Percentiles rank a stretch among this genome's conserved stretches.
Evolutionary conservation across 345 rosid species (phyloP).

Genomic region (Linum lewisii): DNA sequence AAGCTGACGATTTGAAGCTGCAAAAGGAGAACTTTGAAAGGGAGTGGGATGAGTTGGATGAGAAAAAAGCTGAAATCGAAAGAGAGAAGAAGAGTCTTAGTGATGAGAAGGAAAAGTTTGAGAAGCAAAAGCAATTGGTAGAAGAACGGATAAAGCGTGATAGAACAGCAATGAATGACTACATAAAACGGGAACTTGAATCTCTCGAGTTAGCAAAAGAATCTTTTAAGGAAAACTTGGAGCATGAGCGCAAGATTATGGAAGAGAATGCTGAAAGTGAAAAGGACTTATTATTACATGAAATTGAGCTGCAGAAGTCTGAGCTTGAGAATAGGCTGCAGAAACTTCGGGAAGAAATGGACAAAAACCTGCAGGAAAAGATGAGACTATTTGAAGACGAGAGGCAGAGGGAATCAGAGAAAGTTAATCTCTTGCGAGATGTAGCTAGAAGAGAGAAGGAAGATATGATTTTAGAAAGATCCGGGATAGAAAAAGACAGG

Average conservation of each 20-base stretch:
- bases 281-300: slow-evolving; percentile 59
- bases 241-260: slow-evolving; percentile 48
- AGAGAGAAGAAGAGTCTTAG: slow-evolving; percentile 37
- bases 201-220: slow-evolving; percentile 57
- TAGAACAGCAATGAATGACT: slow-evolving; percentile 40
- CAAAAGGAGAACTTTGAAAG: slow-evolving; percentile 85
- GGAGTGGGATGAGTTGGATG: slow-evolving; percentile 94
- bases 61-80: slow-evolving; percentile 51
- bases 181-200: slow-evolving; percentile 53
- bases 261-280: slow-evolving; percentile 63
- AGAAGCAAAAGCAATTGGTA: slow-evolving; percentile 46
- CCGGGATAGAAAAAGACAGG: slow-evolving; percentile 53
- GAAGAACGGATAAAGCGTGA: slow-evolving; percentile 62
- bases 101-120: slow-evolving; percentile 51
- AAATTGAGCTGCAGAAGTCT: slow-evolving; percentile 55
- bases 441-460: slow-evolving; percentile 81
- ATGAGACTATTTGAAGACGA: slow-evolving; percentile 66
- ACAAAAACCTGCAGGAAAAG: slow-evolving; percentile 44
- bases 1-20: slow-evolving; percentile 69
- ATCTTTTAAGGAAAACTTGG: slow-evolving; percentile 59
- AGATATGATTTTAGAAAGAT: slow-evolving; percentile 59
- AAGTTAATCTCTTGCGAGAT: slow-evolving; percentile 67
- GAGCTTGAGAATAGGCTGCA: slow-evolving; percentile 66
- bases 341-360: slow-evolving; percentile 52
- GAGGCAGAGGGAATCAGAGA: slow-evolving; percentile 59